Evolutionary conservation across 2,329 filamentous ascomycete species (phyloP).

Genomic region (Pseudogymnoascus sp.): DNA sequence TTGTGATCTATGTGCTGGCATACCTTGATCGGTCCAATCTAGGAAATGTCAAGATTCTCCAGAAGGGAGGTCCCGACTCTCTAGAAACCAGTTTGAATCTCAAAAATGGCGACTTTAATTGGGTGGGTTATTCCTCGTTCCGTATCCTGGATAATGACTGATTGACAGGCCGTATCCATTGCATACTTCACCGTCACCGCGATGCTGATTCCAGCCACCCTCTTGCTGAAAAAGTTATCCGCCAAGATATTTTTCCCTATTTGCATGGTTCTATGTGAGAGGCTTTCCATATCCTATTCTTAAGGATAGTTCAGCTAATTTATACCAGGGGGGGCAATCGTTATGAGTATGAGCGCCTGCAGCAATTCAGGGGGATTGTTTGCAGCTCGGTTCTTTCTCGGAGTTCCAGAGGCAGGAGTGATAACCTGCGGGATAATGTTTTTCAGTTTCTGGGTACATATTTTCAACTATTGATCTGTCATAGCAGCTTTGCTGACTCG

Average conservation of each 20-base stretch:
- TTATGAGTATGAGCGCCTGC: slow-evolving; percentile 15
- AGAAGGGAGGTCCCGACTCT: slow-evolving; percentile 16
- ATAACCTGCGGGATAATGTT: slow-evolving; percentile 25
- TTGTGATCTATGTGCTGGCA: slow-evolving; percentile 22
- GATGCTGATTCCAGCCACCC: slow-evolving; percentile 21
- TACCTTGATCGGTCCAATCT: slow-evolving; percentile 23
- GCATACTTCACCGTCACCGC: slow-evolving; percentile 22
- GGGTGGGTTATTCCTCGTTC: slow-evolving; percentile 13
- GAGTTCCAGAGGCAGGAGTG: slow-evolving; percentile 23
- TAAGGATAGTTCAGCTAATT: background rate
- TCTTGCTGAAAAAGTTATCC: slow-evolving; percentile 22
- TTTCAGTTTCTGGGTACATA: slow-evolving; percentile 22
- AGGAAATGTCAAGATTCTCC: slow-evolving; percentile 21
- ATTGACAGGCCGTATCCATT: slow-evolving; percentile 19
- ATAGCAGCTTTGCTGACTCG: background rate
- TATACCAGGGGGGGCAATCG: slow-evolving; percentile 10
- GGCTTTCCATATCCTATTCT: background rate
- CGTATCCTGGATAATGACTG: background rate
- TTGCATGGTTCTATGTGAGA: slow-evolving; percentile 12
- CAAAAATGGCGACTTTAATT: slow-evolving; percentile 21
- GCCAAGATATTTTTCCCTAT: slow-evolving; percentile 17
- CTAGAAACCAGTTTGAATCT: slow-evolving; percentile 18
- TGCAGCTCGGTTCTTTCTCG: slow-evolving; percentile 23
- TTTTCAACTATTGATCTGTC: background rate
- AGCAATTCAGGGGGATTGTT: slow-evolving; percentile 18